Base-by-base conservation (phyloP, 148 eudicot genomes). In the Chenopodium album region DNA sequence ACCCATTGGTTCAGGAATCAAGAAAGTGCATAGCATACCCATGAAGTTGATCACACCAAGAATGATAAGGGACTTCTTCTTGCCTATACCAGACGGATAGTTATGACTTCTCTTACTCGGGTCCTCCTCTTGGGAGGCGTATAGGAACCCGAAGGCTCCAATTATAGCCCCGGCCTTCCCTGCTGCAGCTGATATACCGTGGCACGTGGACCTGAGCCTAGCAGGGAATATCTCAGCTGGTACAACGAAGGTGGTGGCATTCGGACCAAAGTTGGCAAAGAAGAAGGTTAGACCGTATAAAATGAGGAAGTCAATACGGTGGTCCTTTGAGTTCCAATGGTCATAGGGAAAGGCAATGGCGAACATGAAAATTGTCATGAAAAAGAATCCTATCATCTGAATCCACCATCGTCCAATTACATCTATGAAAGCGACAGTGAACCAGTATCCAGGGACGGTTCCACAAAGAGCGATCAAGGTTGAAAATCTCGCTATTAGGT, bases 331-430 rank as follows among this genome's bases (percentile, higher is more conserved):
- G 2, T 64, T 81, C 95, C 93, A 90, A 29, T 88, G 83, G n/a
- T 90, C 41, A 16, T 92, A 92, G 0, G 96, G 90, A n/a, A 92
- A 72, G 9, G 92, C 96, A 1, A 92, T 73, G 4, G 91, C 96
- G 28, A 92, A 89, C 96, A 92, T 92, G 85, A 92, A 90, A 19
- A 92, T 88, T 0, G 93, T 90, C 95, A 92, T 92, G 85, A 92
- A 85, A 69, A 88, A 80, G 73, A 82, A 82, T 14, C 85, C 85
- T 32, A 62, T 60, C 48, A 82, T 19, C 44, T 82, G 85, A 52
- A 82, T 82, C 31, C 48, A 46, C 77, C 80, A 70, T 22, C 84
- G 32, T 11, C 84, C 85, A 2, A 82, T 77, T 2, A 69, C 79
- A 23, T 92, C 93, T 31, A 92, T 92, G n/a, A 92, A 85, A 2